Conservation (phyloP, 2,329 filamentous ascomycete species). For the Sporothrix sp. region DNA sequence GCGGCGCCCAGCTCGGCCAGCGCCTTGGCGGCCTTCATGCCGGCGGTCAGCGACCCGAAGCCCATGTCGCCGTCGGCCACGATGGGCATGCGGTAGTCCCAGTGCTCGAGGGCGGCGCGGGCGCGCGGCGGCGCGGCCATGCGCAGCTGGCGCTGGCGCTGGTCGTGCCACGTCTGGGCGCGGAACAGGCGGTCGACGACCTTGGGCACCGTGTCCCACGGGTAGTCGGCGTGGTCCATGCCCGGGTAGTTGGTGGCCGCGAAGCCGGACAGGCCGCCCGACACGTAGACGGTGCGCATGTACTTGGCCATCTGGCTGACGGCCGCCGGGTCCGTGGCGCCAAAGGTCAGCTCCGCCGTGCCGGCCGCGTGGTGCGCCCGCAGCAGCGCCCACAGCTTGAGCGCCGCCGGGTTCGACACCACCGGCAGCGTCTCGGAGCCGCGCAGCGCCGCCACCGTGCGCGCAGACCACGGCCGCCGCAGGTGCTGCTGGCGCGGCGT, state of each 20-base stretch:
- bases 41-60: constrained; percentile 30
- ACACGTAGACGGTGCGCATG: constrained; percentile 31
- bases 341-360: constrained; percentile 29
- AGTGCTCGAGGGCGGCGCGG: constrained; percentile 26
- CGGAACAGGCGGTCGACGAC: constrained; percentile 32
- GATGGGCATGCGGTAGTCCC: constrained; percentile 32
- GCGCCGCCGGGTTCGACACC: background rate
- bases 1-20: constrained; percentile 35
- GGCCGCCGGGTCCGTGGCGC: constrained; percentile 28
- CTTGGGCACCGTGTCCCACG: constrained; percentile 32
- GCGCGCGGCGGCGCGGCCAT: constrained; percentile 24
- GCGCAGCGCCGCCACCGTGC: background rate
- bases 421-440: constrained; percentile 4
- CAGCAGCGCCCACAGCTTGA: constrained; percentile 30
- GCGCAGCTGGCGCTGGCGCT: constrained; percentile 30
- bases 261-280: constrained; percentile 31
- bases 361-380: constrained; percentile 26
- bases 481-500: constrained; percentile 7
- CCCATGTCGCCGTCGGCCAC: constrained; percentile 35
- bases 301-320: constrained; percentile 30
- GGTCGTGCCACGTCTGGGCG: constrained; percentile 31
- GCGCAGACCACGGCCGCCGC: background rate
- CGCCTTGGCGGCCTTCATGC: constrained; percentile 31
- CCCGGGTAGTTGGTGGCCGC: constrained; percentile 29
- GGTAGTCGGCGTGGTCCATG: constrained; percentile 34